phyloP scores from a whole-genome alignment of 495 filamentous ascomycete species.

The Schizothecium vesticola region DNA sequence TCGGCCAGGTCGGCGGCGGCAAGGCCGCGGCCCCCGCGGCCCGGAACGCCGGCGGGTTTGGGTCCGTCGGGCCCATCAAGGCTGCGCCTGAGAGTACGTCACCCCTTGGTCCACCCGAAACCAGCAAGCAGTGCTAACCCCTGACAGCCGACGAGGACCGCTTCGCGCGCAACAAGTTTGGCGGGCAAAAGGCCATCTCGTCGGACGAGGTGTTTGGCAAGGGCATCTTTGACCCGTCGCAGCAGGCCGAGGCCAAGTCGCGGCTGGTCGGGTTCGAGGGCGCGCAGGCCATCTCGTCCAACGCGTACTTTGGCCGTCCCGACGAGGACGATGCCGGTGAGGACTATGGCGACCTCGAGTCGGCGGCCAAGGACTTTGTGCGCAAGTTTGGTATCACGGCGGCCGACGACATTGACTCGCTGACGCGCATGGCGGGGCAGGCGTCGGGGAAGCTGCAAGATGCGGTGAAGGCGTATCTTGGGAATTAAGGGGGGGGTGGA shows the following conservation, averaged over 20 bases:
- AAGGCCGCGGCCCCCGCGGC: constrained; percentile 57
- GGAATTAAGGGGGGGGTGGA: constrained; percentile 25
- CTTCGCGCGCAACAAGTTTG: constrained; percentile 75
- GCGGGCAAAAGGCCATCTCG: constrained; percentile 89
- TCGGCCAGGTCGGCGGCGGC: constrained; percentile 73
- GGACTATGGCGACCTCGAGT: constrained; percentile 83
- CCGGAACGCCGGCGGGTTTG: constrained; percentile 76
- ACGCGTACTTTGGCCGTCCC: constrained; percentile 91
- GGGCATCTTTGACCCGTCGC: constrained; percentile 71
- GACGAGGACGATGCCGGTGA: constrained; percentile 63
- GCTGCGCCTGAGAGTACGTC: constrained; percentile 63
- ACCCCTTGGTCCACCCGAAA: not conserved
- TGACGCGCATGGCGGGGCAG: constrained; percentile 75
- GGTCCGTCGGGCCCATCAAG: constrained; percentile 70
- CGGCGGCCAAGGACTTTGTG: constrained; percentile 90
- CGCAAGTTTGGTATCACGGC: constrained; percentile 92
- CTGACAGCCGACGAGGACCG: constrained; percentile 61
- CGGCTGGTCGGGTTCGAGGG: constrained; percentile 90
- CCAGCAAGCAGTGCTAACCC: not conserved
- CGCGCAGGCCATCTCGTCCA: constrained; percentile 85
- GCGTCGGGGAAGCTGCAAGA: constrained; percentile 80
- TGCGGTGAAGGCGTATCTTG: constrained; percentile 79
- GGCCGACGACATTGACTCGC: constrained; percentile 88
- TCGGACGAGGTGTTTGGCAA: constrained; percentile 98
- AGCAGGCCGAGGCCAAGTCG: constrained; percentile 78